These are phyloP conservation scores for Ceratocystis colombiana DNA, from an alignment of 2,329 filamentous ascomycete genomes.

Conservation along the genomic window DNA sequence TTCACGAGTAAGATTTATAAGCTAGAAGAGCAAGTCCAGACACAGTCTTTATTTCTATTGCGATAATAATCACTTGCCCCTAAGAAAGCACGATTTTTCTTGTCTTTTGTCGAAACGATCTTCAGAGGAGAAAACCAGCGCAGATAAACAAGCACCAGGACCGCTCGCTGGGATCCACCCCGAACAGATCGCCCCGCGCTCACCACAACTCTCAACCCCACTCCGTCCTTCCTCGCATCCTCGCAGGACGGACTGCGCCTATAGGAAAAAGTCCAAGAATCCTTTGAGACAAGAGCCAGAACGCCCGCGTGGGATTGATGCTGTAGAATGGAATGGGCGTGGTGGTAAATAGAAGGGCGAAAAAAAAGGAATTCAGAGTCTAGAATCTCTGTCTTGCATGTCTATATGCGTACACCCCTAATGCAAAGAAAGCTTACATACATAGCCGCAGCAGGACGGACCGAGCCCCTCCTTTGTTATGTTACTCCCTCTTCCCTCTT, in stretches of 20 bases:
- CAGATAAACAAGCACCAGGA: conserved; percentile 6
- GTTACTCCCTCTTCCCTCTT: background rate
- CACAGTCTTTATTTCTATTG: too few relatives aligned
- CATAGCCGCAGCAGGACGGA: background rate
- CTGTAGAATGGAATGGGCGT: background rate
- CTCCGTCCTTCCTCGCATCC: background rate
- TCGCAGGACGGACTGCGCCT: background rate
- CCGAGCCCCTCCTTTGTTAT: too few relatives aligned
- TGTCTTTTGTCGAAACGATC: background rate
- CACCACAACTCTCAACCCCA: conserved; percentile 3
- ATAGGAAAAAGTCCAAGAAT: background rate
- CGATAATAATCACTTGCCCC: too few relatives aligned
- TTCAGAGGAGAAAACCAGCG: conserved; percentile 11
- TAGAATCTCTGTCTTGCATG: background rate
- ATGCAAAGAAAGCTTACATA: background rate
- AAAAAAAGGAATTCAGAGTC: background rate
- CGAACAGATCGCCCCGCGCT: conserved; percentile 8
- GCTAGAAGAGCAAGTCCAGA: too few relatives aligned
- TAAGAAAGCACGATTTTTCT: background rate
- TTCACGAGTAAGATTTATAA: too few relatives aligned
- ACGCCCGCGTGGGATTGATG: background rate
- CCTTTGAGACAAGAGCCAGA: background rate
- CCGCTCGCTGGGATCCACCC: conserved; percentile 10
- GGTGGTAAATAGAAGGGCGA: background rate
- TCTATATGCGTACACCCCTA: background rate